Evolutionary conservation across 768 basidiomycete genomes (phyloP).

Genomic region (Paxillus involutus): DNA sequence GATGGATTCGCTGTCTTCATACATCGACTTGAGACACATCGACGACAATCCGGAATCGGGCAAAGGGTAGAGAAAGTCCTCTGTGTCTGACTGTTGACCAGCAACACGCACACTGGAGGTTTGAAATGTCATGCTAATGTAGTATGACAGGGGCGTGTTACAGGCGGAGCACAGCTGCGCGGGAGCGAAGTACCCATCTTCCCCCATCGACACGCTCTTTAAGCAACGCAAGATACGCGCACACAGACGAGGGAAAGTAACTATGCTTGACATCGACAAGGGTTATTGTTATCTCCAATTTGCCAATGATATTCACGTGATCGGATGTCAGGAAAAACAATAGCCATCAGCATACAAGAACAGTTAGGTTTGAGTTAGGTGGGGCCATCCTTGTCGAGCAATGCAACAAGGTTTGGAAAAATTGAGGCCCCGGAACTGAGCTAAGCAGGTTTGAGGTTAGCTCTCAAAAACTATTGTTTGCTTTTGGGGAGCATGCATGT

Average conservation of each 20-base stretch:
- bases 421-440: background rate
- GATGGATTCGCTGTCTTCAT: slow-evolving; percentile 22
- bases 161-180: slow-evolving; percentile 31
- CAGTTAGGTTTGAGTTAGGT: background rate
- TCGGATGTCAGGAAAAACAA: slow-evolving; percentile 18
- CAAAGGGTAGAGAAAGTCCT: slow-evolving; percentile 13
- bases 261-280: slow-evolving; percentile 20
- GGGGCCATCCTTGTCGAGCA: background rate
- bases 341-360: slow-evolving; percentile 10
- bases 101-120: slow-evolving; percentile 23
- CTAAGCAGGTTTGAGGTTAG: background rate
- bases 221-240: slow-evolving; percentile 7
- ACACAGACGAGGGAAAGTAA: slow-evolving; percentile 6
- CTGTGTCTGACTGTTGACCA: slow-evolving; percentile 25
- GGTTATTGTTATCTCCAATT: slow-evolving; percentile 20
- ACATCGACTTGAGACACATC: slow-evolving; percentile 17
- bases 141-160: slow-evolving; percentile 9
- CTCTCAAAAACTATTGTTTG: slow-evolving; percentile 11
- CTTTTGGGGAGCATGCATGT: background rate
- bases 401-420: slow-evolving; percentile 13
- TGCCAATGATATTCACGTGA: slow-evolving; percentile 22
- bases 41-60: slow-evolving; percentile 8
- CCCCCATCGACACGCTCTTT: slow-evolving; percentile 15
- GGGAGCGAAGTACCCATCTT: slow-evolving; percentile 1
- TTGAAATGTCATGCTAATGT: slow-evolving; percentile 19